Percentiles rank a stretch among this genome's conserved stretches.
These are phyloP conservation scores for Sugiyamaella lignohabitans DNA, from an alignment of 805 yeast genomes.

Conservation along the genomic window DNA sequence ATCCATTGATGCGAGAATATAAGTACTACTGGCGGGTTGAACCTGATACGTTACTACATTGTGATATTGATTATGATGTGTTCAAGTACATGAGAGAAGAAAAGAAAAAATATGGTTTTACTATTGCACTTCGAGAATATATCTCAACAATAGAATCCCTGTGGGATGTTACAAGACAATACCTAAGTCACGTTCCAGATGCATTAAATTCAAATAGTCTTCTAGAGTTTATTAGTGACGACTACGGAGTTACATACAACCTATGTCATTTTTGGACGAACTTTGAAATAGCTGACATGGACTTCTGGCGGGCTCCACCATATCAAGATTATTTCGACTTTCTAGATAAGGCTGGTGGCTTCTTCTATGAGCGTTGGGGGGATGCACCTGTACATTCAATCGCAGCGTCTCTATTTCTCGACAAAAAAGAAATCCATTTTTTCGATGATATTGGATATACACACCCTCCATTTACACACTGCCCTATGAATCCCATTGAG, in stretches of 20 bases:
- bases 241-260: constrained; percentile 63
- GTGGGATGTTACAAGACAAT: constrained; percentile 65
- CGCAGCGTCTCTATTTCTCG: constrained; percentile 73
- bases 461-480: constrained; percentile 73
- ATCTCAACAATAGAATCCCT: constrained; percentile 64
- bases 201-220: constrained; percentile 54
- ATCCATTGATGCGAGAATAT: constrained; percentile 64
- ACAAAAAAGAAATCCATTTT: constrained; percentile 65
- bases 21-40: constrained; percentile 95
- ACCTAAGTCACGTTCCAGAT: constrained; percentile 54
- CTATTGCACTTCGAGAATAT: constrained; percentile 74
- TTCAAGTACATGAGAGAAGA: constrained; percentile 79
- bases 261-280: constrained; percentile 90
- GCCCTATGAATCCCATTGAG: constrained; percentile 49
- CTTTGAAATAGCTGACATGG: constrained; percentile 72
- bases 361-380: constrained; percentile 93
- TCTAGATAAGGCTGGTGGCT: constrained; percentile 81
- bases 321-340: constrained; percentile 64
- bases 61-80: constrained; percentile 73
- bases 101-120: constrained; percentile 66
- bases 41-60: constrained; percentile 72
- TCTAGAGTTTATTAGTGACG: constrained; percentile 64
- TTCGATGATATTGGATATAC: constrained; percentile 81
- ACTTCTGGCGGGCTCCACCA: constrained; percentile 68
- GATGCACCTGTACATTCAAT: constrained; percentile 91